phyloP scores from a whole-genome alignment of 208 protist genomes.

The Acanthamoeba castellanii region DNA sequence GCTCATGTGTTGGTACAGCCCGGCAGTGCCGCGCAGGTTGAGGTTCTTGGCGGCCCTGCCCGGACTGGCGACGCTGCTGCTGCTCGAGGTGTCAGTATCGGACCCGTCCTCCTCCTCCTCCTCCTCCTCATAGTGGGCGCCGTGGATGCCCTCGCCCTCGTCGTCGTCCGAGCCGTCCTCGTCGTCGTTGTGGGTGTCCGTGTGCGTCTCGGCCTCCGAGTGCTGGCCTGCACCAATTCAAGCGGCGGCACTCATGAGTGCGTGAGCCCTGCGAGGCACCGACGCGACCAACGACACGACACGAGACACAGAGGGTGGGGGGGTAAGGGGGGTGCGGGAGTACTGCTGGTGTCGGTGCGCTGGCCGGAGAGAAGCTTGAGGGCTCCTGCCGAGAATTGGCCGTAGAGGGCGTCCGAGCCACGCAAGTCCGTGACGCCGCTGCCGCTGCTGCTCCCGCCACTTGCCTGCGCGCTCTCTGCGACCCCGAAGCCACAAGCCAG shows the following conservation, averaged over 20 bases:
- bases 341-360: background rate
- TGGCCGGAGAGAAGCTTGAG: slow-evolving; percentile 2
- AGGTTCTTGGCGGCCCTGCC: background rate
- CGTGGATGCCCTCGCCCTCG: too few relatives aligned
- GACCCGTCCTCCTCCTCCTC: too few relatives aligned
- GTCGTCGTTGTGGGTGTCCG: too few relatives aligned
- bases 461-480: too few relatives aligned
- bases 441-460: too few relatives aligned
- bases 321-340: background rate
- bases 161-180: background rate
- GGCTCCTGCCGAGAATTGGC: background rate
- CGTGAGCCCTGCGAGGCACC: background rate
- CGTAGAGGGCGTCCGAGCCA: slow-evolving; percentile 23
- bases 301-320: background rate
- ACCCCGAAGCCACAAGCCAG: too few relatives aligned
- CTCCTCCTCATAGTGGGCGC: too few relatives aligned
- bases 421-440: background rate
- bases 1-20: slow-evolving; percentile 1
- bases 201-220: background rate
- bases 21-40: background rate
- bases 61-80: background rate
- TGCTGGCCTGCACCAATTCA: background rate
- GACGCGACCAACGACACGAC: background rate
- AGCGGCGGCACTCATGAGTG: background rate
- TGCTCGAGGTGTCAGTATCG: too few relatives aligned